Evolutionary conservation across 352 stramenopile species (phyloP), one percentile per base, ranked within the genome.

Genomic region (Globisporangium camurandrum): DNA sequence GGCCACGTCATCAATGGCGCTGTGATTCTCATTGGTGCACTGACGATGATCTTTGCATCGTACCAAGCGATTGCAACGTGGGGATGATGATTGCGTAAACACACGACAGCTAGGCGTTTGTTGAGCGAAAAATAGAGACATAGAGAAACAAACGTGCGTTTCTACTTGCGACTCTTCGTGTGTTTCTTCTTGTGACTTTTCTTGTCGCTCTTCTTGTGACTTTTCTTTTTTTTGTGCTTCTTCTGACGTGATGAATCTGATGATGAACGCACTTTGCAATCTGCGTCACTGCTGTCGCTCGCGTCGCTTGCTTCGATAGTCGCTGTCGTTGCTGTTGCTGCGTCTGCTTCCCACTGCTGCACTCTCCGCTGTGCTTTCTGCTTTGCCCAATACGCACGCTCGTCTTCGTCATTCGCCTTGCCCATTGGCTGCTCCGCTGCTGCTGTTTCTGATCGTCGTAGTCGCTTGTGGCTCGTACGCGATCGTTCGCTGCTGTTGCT

Each of bases 31-130:
- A 27, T 86, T 24, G 75, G 75, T 16, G 24, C 63, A 24, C 73
- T 80, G 50, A 86, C 75, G 4, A 84, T 86, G 67, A 22, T 75
- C 17, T 86, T 84, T 38, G 75, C 71, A 9, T 73, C 71, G 12
- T 83, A 75, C 55, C 71, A 83, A 42, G 71, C 71, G 19, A 23
- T 78, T 16, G 54, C 67, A 7, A 83, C 71, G 28, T 83, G 71
- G 71, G 59, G 57, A 39, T 83, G 41, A 19, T 36, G 14, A 27
- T 16, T 20, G 2, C 26, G 27, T 7, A 34, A 10, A 33, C 24
- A 51, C 20, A 49, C 36, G 56, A 59, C 33, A 46, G 45, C n/a
- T n/a, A n/a, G n/a, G n/a, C n/a, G n/a, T n/a, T n/a, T n/a, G n/a
- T n/a, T n/a, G n/a, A n/a, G 42, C 38, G 56, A 61, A n/a, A 28